Evolutionary conservation across 192 early-diverging fungal species (phyloP), one percentile per base, ranked within the genome.

Genomic region (Pilaira anomala): DNA sequence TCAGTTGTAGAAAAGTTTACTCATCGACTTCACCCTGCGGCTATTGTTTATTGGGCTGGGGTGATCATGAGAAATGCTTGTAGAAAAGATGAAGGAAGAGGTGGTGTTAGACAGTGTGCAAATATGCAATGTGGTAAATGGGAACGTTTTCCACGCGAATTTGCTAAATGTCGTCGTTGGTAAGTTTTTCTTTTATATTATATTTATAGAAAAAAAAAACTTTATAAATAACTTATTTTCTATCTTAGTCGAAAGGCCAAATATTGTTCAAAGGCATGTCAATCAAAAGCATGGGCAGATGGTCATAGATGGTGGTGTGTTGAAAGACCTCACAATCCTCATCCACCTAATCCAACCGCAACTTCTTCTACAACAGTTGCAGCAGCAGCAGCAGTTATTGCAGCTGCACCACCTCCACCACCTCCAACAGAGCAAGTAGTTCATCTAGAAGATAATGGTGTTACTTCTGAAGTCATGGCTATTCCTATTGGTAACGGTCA

Each of bases 131-230:
- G 90, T 65, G 88, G 86, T 53, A 87, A 86, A 61, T 89, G 86
- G 86, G 91, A 94, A 65, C 64, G 68, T 5, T 84, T 83, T 50
- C 81, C 84, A 11, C 77, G 88, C 60, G 84, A 93, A 76, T 92
- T 93, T 78, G 83, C 87, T 39, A 94, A 92, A 77, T 95, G 93
- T 72, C 88, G 88, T 26, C 73, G 89, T 51, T 95, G 93, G 71
- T 73, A 67, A 40, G 60, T 62, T 53, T 29, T n/a, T 30, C 13
- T 14, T 30, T 30, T 30, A 7, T 50, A 24, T 30, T 53, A n/a
- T 30, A 30, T 53, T 30, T 28, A 29, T 49, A 52, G 22, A 42
- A 33, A 65, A 11, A n/a, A n/a, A n/a, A n/a, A n/a, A n/a, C n/a
- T n/a, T 39, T 9, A 29, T 55, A 14, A 39, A n/a, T 26, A 19